phyloP scores from a whole-genome alignment of 257 asterid genomes.

The Rauvolfia tetraphylla region DNA sequence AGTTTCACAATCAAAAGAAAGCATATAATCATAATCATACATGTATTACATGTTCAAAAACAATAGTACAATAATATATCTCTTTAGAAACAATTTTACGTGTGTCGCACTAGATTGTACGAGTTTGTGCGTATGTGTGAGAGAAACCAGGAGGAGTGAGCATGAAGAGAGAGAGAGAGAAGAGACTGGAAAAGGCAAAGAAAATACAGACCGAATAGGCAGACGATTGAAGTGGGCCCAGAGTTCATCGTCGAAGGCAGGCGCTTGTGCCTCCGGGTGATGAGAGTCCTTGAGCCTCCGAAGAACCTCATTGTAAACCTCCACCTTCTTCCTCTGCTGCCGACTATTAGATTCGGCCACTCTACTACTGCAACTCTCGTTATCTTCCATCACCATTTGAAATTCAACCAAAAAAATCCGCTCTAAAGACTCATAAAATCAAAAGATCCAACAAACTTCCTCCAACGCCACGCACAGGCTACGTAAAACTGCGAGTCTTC shows the following conservation, averaged over 20 bases:
- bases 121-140: not conserved
- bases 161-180: not conserved
- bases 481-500: not conserved
- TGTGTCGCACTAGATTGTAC: not conserved
- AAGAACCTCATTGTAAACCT: constrained; percentile 89
- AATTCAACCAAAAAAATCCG: not conserved
- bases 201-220: constrained; percentile 62
- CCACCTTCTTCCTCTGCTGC: constrained; percentile 55
- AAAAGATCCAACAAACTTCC: not conserved
- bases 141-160: not conserved
- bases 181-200: not conserved
- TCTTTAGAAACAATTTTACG: constrained; percentile 3
- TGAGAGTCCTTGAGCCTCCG: constrained; percentile 71
- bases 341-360: constrained; percentile 53
- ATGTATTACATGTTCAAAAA: not conserved
- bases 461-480: not conserved
- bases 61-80: not conserved
- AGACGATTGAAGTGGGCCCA: constrained; percentile 95
- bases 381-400: constrained; percentile 75
- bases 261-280: constrained; percentile 63
- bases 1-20: not conserved
- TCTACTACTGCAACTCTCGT: constrained; percentile 81
- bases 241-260: constrained; percentile 70
- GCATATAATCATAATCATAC: not conserved
- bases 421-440: not conserved